Base-by-base conservation (phyloP, 2,329 filamentous ascomycete genomes). In the Decorospora gaudefroyi region DNA sequence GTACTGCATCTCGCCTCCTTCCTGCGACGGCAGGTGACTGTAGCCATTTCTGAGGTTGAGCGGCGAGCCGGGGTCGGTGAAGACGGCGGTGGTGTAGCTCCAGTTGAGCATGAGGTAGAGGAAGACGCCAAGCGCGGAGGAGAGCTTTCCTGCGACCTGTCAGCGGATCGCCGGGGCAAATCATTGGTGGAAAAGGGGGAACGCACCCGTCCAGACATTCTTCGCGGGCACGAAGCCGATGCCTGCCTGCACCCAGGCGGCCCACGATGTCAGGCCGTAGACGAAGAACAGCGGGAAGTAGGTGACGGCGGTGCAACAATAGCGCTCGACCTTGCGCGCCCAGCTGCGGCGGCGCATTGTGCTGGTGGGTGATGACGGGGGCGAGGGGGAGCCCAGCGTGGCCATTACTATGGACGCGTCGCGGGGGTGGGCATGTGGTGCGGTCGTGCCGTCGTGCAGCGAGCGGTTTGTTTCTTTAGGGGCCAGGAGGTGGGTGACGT, bases 271-370 rank as follows among this genome's bases (percentile, higher is more conserved):
- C 56, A 96, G 72, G 42, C 86, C 81, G 65, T 96, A 96, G 46
- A 97, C 88, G 66, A 97, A 96, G 18, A 76, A 76, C 12, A 97
- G 78, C n/a, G 92, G 92, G 57, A 95, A 88, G 70, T 90, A 96
- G 17, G 83, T 88, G 39, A 87, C 78, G 49, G 84, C 81, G 29
- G 79, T 75, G 74, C 91, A 97, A 77, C 90, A 96, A 64, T 82
- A 85, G 35, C 90, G 86, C 78, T 96, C 91, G 61, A 88, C 77
- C 68, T 79, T 82, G 53, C 87, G 79, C 34, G 82, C 85, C 76
- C 82, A 87, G 34, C 68, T 66, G 51, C 55, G 65, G 57, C 55
- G 72, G 54, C 68, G 64, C 67, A 70, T 70, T 22, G 57, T 61
- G 46, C 63, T 55, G 19, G 68, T 67, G 21, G 70, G 70, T 8